These are phyloP conservation scores for Laetiporus sulphureus DNA, from an alignment of 1,284 basidiomycete species.

Conservation along the genomic window DNA sequence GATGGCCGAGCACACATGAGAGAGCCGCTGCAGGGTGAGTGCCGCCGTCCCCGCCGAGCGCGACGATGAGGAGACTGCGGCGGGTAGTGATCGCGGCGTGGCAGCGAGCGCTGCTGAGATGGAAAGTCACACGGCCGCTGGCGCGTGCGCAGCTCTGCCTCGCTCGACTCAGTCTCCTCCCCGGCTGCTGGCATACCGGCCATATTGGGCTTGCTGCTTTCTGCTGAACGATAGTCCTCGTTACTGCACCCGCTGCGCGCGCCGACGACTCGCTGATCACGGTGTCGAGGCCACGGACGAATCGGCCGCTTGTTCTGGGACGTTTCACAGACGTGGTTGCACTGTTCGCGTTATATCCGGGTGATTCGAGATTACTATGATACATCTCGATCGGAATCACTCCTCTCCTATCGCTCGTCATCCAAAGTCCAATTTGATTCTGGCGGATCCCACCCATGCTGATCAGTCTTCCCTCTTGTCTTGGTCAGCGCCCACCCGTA, in stretches of 20 bases:
- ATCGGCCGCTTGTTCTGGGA: too few species aligned
- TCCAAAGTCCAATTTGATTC: constrained; percentile 40
- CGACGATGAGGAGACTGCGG: constrained; percentile 8
- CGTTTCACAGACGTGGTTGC: too few species aligned
- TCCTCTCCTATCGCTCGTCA: constrained; percentile 32
- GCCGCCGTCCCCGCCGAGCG: constrained; percentile 1
- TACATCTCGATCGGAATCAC: constrained; percentile 56
- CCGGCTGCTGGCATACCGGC: neutral
- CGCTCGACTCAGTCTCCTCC: neutral
- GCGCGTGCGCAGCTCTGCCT: constrained; percentile 9
- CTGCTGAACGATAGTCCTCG: neutral
- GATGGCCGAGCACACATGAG: neutral
- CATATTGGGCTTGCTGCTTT: neutral
- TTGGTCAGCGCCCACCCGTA: constrained; percentile 33
- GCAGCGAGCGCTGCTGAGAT: constrained; percentile 2
- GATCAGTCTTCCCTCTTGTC: constrained; percentile 33
- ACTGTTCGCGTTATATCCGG: constrained; percentile 24
- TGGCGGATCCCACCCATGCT: constrained; percentile 31
- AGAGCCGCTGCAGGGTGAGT: constrained; percentile 7
- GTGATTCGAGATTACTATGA: constrained; percentile 32
- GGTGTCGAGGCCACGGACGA: too few species aligned
- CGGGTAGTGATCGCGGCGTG: too few species aligned
- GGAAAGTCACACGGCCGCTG: constrained; percentile 10
- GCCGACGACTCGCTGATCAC: too few species aligned
- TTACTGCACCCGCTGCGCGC: neutral